phyloP scores from a whole-genome alignment of 1,139 yeast genomes.

The Yamadazyma sp. region DNA sequence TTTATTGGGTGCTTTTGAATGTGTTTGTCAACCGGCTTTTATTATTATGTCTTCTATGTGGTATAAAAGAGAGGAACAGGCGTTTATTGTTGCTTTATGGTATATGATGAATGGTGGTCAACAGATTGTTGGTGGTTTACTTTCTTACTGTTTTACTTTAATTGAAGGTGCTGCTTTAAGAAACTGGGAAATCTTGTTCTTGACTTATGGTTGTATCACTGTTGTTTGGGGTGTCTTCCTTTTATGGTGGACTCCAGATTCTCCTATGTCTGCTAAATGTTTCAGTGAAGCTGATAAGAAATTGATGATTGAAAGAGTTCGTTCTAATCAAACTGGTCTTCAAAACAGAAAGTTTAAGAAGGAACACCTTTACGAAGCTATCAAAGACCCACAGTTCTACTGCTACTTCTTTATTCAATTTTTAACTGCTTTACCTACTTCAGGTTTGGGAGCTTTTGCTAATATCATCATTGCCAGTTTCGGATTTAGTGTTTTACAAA shows the following conservation, averaged over 20 bases:
- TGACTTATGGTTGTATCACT: slow-evolving; percentile 36
- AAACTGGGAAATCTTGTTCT: slow-evolving; percentile 41
- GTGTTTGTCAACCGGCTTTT: slow-evolving; percentile 46
- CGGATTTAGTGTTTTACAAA: slow-evolving; percentile 31
- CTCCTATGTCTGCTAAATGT: slow-evolving; percentile 32
- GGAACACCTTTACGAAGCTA: slow-evolving; percentile 29
- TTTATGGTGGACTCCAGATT: slow-evolving; percentile 30
- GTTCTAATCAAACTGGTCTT: slow-evolving; percentile 36
- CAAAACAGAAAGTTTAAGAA: slow-evolving; percentile 27
- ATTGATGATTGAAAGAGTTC: slow-evolving; percentile 31
- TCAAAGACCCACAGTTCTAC: slow-evolving; percentile 37
- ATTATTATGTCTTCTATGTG: slow-evolving; percentile 42
- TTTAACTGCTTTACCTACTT: slow-evolving; percentile 38
- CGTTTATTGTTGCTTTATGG: slow-evolving; percentile 37
- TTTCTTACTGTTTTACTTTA: slow-evolving; percentile 43
- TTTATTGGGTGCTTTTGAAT: slow-evolving; percentile 41
- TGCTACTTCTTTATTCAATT: slow-evolving; percentile 35
- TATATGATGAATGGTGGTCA: slow-evolving; percentile 41
- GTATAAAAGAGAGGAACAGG: slow-evolving; percentile 40
- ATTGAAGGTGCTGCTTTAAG: slow-evolving; percentile 23
- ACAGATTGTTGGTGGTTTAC: slow-evolving; percentile 42
- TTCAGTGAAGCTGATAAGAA: slow-evolving; percentile 28
- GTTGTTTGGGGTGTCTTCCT: slow-evolving; percentile 31
- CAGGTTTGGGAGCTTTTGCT: slow-evolving; percentile 42
- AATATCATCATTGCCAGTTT: slow-evolving; percentile 38